Evolutionary conservation across 192 early-diverging fungal species (phyloP), one percentile per base, ranked within the genome.

Genomic region (Entomortierella parvispora): DNA sequence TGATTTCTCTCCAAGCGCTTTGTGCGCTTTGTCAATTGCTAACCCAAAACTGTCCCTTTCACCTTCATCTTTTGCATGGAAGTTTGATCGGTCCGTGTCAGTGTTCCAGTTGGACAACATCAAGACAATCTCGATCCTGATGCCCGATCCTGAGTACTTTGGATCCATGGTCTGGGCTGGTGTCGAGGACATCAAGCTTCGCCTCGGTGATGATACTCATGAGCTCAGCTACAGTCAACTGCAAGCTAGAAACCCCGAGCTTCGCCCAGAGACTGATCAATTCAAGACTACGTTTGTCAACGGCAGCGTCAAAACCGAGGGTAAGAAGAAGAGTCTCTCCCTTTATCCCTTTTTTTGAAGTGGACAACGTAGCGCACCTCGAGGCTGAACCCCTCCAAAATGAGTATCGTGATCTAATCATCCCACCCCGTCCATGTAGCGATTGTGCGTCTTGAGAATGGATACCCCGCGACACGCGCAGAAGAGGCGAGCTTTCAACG

Each of bases 151-250:
- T 8, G 65, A 77, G 49, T 46, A 77, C 51, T 77, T 77, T 59
- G 74, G 74, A 4, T 68, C 65, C 8, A 77, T 77, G 74, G 20
- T 77, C 31, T 77, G 74, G 74, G 59, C 74, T 34, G 66, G 66
- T 9, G 65, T 68, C 33, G 59, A 77, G 22, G 56, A 68, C 40
- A 61, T 68, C 43, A 57, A 45, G 14, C 49, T 77, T 17, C 65
- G 61, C 29, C 60, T 68, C 45, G 74, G 74, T 72, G 60, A 47
- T 11, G 60, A 68, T 12, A 49, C 25, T 2, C 74, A 77, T 46
- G 33, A 8, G 10, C 25, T 77, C 20, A 77, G 61, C 55, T 77
- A 64, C 32, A 59, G 46, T 2, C 53, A 77, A 2, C 23, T 77
- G 25, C 74, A 77, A 32, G 42, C 53, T 20, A 62, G 61, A 20